These are phyloP conservation scores for Lentinula sp. DNA, from an alignment of 768 basidiomycete genomes.

Conservation along the genomic window DNA sequence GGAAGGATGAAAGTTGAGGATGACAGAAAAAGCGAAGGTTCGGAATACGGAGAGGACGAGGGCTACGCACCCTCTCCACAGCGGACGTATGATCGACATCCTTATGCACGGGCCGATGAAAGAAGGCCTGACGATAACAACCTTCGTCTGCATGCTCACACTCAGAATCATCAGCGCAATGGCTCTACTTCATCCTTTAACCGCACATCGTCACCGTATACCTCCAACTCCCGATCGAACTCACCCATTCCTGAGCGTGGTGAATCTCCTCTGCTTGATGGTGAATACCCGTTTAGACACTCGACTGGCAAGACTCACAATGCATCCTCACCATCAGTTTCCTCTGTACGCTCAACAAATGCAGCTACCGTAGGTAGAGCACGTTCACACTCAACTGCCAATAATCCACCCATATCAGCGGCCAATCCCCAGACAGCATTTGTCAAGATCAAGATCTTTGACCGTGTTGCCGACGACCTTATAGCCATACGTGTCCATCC, in stretches of 20 bases:
- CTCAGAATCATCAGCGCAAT: constrained; percentile 46
- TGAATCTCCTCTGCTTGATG: constrained; percentile 23
- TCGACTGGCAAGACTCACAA: constrained; percentile 8
- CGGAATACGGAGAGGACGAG: constrained; percentile 57
- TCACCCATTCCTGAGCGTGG: constrained; percentile 32
- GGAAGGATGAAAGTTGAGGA: constrained; percentile 41
- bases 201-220: constrained; percentile 29
- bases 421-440: constrained; percentile 81
- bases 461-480: constrained; percentile 87
- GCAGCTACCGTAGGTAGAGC: constrained; percentile 42
- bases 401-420: constrained; percentile 69
- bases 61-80: constrained; percentile 42
- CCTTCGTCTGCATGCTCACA: constrained; percentile 33
- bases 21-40: constrained; percentile 53
- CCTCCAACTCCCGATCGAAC: constrained; percentile 27
- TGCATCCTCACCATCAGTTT: constrained; percentile 36
- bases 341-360: constrained; percentile 42
- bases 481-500: constrained; percentile 98
- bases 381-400: constrained; percentile 55
- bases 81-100: constrained; percentile 31
- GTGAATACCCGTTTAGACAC: background rate
- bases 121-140: constrained; percentile 31
- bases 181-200: constrained; percentile 42
- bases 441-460: constrained; percentile 98
- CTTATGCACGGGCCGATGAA: constrained; percentile 29